phyloP scores from a whole-genome alignment of 2,329 filamentous ascomycete species.

The Septoria petroselini region DNA sequence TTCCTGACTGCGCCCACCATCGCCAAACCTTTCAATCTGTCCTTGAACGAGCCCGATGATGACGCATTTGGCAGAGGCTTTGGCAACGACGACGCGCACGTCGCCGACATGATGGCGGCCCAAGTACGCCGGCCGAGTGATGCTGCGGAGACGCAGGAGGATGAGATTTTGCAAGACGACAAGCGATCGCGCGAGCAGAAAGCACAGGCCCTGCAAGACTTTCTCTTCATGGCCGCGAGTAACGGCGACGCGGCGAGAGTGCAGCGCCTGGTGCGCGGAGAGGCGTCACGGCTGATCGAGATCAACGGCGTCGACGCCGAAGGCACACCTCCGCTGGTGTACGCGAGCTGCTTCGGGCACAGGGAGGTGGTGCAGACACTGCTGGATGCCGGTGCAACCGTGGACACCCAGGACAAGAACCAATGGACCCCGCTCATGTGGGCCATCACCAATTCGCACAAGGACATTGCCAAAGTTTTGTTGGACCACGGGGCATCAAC shows the following conservation, averaged over 20 bases:
- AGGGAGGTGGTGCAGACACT: slow-evolving; percentile 81
- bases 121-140: slow-evolving; percentile 69
- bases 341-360: slow-evolving; percentile 97
- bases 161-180: slow-evolving; percentile 71
- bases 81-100: slow-evolving; percentile 76
- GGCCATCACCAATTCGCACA: slow-evolving; percentile 98
- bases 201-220: slow-evolving; percentile 75
- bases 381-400: slow-evolving; percentile 78
- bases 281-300: slow-evolving; percentile 72
- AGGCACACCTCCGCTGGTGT: slow-evolving; percentile 92
- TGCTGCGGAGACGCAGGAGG: slow-evolving; percentile 71
- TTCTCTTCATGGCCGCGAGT: slow-evolving; percentile 90
- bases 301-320: slow-evolving; percentile 88
- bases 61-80: slow-evolving; percentile 50
- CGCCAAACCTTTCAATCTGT: slow-evolving; percentile 76
- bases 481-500: slow-evolving; percentile 93
- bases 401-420: slow-evolving; percentile 92
- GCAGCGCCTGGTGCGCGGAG: slow-evolving; percentile 68
- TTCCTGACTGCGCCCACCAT: slow-evolving; percentile 84
- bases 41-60: slow-evolving; percentile 76
- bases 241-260: slow-evolving; percentile 89
- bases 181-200: slow-evolving; percentile 75
- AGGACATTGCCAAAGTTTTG: slow-evolving; percentile 87
- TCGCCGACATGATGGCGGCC: slow-evolving; percentile 94
- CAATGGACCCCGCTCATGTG: slow-evolving; percentile 99